phyloP scores from a whole-genome alignment of 345 rosid species.

The Isatis tinctoria region DNA sequence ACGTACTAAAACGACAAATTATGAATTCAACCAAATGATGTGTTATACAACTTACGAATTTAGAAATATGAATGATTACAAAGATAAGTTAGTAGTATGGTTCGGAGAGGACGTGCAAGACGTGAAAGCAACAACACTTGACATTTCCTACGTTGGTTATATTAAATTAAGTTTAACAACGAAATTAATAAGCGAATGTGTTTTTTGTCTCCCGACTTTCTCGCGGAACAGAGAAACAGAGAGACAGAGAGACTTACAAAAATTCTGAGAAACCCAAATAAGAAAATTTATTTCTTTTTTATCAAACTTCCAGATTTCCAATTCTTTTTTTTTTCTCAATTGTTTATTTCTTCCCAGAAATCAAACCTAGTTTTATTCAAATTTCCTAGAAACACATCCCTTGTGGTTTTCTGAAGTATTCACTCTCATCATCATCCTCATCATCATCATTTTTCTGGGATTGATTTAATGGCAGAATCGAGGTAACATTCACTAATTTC shows the following conservation, averaged over 20 bases:
- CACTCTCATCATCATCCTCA: background rate
- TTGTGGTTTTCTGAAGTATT: constrained; percentile 8
- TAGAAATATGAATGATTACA: background rate
- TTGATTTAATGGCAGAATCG: constrained; percentile 13
- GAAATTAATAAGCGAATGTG: constrained; percentile 13
- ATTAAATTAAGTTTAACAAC: background rate
- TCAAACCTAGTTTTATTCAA: background rate
- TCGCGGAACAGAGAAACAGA: constrained; percentile 40
- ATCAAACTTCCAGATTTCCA: constrained; percentile 12
- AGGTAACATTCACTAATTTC: constrained; percentile 25
- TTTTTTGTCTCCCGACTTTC: constrained; percentile 33
- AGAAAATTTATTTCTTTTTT: background rate
- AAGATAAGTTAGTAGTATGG: constrained; percentile 12
- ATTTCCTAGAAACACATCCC: background rate
- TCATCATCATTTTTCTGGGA: background rate
- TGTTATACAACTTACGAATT: background rate
- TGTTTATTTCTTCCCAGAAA: background rate
- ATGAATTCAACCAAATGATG: constrained; percentile 1
- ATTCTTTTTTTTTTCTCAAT: background rate
- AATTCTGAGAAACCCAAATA: constrained; percentile 9
- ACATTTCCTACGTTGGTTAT: constrained; percentile 25
- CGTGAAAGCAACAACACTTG: constrained; percentile 41
- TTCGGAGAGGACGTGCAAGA: constrained; percentile 39
- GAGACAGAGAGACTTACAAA: constrained; percentile 33
- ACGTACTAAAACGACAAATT: constrained; percentile 15